Percentiles rank a stretch among this genome's conserved stretches.
These are phyloP conservation scores for Penicillium sp. DNA, from an alignment of 2,329 filamentous ascomycete genomes.

Conservation along the genomic window DNA sequence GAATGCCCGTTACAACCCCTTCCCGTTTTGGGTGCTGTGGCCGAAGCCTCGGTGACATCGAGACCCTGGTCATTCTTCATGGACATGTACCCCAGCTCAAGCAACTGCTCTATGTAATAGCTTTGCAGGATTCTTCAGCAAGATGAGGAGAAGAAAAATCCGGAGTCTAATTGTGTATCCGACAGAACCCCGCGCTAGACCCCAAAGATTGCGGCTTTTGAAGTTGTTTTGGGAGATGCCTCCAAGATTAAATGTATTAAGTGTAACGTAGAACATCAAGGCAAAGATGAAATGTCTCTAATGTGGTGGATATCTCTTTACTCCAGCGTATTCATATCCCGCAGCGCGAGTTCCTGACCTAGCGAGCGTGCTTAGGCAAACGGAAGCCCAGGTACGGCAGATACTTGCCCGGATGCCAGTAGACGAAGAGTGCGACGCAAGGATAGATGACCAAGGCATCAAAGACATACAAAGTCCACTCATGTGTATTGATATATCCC, in stretches of 20 bases:
- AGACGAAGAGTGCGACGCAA: constrained; percentile 37
- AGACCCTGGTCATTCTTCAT: neutral
- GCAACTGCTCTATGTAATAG: neutral
- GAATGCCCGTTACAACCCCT: neutral
- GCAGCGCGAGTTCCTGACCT: neutral
- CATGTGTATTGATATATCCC: constrained; percentile 51
- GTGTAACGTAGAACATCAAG: neutral
- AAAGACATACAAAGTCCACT: constrained; percentile 54
- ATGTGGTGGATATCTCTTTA: neutral
- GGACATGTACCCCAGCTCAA: neutral
- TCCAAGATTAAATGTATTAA: neutral
- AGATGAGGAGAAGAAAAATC: neutral
- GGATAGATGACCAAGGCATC: constrained; percentile 50
- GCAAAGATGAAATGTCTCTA: neutral
- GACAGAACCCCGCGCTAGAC: neutral
- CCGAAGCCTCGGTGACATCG: neutral
- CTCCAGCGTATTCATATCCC: neutral
- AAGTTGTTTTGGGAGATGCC: neutral
- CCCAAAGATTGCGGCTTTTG: neutral
- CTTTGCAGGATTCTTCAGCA: neutral
- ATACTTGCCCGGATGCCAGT: constrained; percentile 43
- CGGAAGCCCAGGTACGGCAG: constrained; percentile 43
- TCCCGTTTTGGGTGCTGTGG: neutral
- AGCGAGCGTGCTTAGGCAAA: constrained; percentile 39
- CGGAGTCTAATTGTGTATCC: neutral